Evolutionary conservation across 495 filamentous ascomycete genomes (phyloP).

Genomic region (Hyphodiscus hymeniophilus): DNA sequence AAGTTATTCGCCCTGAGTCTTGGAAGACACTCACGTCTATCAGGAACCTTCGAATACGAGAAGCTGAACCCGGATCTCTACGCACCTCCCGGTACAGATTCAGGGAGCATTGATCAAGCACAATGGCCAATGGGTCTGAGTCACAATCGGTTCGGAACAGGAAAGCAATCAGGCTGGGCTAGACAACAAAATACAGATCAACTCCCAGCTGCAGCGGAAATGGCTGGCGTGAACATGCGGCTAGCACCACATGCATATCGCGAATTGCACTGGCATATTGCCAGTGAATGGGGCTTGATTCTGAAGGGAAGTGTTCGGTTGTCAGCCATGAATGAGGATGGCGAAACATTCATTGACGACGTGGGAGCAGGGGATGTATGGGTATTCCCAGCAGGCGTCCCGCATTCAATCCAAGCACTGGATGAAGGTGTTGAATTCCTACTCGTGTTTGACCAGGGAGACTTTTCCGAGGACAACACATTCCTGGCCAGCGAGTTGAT

Average conservation of each 20-base stretch:
- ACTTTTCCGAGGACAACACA: conserved; percentile 62
- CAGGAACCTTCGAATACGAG: conserved; percentile 50
- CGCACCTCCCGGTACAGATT: conserved; percentile 59
- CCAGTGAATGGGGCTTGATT: conserved; percentile 57
- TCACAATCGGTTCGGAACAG: conserved; percentile 48
- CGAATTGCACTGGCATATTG: conserved; percentile 68
- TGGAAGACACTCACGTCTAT: background rate
- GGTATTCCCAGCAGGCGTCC: conserved; percentile 40
- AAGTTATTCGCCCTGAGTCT: background rate
- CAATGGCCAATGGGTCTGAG: conserved; percentile 69
- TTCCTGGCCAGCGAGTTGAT: conserved; percentile 62
- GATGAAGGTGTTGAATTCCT: conserved; percentile 60
- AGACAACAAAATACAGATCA: conserved; percentile 57
- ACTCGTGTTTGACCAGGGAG: conserved; percentile 60
- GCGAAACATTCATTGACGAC: conserved; percentile 58
- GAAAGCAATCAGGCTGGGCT: conserved; percentile 53
- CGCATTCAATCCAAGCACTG: conserved; percentile 60
- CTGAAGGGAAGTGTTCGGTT: conserved; percentile 57
- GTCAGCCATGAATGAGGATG: conserved; percentile 52
- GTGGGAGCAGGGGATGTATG: conserved; percentile 59
- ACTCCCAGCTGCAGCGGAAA: conserved; percentile 53
- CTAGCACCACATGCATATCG: conserved; percentile 57
- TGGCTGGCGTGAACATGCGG: conserved; percentile 77
- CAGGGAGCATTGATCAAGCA: conserved; percentile 53
- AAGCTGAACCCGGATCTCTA: conserved; percentile 57